Conservation (phyloP, 2,329 filamentous ascomycete genomes). For the Fusarium proliferatum region DNA sequence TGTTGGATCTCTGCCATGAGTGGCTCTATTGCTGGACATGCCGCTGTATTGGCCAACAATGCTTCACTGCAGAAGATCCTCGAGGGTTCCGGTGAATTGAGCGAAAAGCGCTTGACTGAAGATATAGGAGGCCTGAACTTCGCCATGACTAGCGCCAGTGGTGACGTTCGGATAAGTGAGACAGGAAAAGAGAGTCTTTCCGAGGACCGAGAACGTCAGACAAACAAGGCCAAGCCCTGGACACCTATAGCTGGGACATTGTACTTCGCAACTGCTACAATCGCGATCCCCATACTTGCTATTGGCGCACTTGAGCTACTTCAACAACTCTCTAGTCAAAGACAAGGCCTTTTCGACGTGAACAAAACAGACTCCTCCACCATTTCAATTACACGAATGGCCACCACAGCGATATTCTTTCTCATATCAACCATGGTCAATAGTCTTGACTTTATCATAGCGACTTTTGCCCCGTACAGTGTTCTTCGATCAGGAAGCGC, state of each 20-base stretch:
- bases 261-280: accelerated
- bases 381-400: not conserved
- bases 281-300: not conserved
- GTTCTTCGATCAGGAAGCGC: not conserved
- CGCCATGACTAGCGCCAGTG: accelerated
- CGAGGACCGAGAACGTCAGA: accelerated
- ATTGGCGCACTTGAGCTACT: not conserved
- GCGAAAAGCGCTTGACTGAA: accelerated
- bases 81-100: accelerated
- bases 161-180: accelerated
- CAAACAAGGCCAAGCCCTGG: not conserved
- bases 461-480: not conserved
- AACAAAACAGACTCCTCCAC: not conserved
- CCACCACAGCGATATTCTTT: not conserved
- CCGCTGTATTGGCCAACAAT: not conserved
- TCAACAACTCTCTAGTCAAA: accelerated
- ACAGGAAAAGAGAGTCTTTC: accelerated
- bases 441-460: not conserved
- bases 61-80: not conserved
- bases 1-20: not conserved
- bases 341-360: not conserved
- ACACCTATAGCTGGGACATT: not conserved
- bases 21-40: not conserved
- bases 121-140: accelerated
- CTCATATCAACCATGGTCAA: not conserved